Evolutionary conservation across 192 early-diverging fungal species (phyloP).

Genomic region (Mortierella antarctica): DNA sequence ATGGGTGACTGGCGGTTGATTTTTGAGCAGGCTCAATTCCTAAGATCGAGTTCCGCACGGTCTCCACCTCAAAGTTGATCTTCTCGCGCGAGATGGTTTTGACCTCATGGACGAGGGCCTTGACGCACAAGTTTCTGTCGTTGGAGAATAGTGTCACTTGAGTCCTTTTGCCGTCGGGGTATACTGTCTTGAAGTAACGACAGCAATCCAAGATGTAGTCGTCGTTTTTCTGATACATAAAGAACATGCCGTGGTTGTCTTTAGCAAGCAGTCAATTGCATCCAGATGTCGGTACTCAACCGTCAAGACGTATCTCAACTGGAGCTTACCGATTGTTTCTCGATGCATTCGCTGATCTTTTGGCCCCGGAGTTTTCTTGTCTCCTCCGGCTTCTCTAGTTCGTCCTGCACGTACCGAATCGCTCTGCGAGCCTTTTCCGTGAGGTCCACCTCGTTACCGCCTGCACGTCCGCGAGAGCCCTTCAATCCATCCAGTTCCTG

Average conservation of each 20-base stretch:
- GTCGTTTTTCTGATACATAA: slow-evolving; percentile 53
- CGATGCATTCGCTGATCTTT: slow-evolving; percentile 57
- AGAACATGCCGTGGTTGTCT: too few species aligned
- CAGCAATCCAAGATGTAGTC: slow-evolving; percentile 71
- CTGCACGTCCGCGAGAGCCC: slow-evolving; percentile 8
- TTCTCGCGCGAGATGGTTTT: slow-evolving; percentile 46
- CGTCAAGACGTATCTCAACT: too few species aligned
- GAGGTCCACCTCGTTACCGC: slow-evolving; percentile 30
- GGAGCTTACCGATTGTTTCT: slow-evolving; percentile 26
- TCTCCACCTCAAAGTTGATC: slow-evolving; percentile 13
- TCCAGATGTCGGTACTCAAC: neutral
- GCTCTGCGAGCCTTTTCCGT: slow-evolving; percentile 57
- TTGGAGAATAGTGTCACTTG: slow-evolving; percentile 63
- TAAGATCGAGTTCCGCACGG: slow-evolving; percentile 15
- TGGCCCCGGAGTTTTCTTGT: slow-evolving; percentile 58
- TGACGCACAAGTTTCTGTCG: slow-evolving; percentile 67
- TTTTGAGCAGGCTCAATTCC: neutral
- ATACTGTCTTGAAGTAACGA: slow-evolving; percentile 54
- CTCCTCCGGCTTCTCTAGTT: slow-evolving; percentile 36
- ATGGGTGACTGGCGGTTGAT: neutral
- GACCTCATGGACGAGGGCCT: slow-evolving; percentile 66
- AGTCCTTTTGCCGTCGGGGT: slow-evolving; percentile 14
- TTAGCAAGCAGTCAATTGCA: neutral
- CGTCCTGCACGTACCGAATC: slow-evolving; percentile 59
- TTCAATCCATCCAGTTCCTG: slow-evolving; percentile 69